phyloP scores from a whole-genome alignment of 2,329 filamentous ascomycete genomes.

The Beauveria bassiana region DNA sequence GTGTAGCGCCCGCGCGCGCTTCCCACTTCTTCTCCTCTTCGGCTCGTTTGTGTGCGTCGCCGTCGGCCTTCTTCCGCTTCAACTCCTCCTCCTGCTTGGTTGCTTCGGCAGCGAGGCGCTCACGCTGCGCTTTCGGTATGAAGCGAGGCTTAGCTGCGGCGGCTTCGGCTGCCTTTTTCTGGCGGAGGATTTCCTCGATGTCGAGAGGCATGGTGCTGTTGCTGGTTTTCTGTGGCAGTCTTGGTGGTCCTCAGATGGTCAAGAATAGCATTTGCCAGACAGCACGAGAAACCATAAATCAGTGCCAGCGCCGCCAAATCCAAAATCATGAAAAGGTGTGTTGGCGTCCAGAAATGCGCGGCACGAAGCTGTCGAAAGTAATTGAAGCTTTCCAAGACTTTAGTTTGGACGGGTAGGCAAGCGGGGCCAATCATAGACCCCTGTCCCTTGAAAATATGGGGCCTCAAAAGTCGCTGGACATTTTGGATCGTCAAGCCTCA shows the following conservation, averaged over 20 bases:
- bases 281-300: constrained; percentile 1
- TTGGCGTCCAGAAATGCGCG: background rate
- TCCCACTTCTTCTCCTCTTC: constrained; percentile 49
- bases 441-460: background rate
- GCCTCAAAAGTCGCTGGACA: constrained; percentile 1
- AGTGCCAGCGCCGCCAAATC: constrained; percentile 6
- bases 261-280: background rate
- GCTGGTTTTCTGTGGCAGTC: background rate
- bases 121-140: constrained; percentile 73
- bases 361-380: background rate
- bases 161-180: constrained; percentile 80
- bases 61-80: constrained; percentile 39
- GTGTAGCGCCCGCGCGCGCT: constrained; percentile 20
- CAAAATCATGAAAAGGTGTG: constrained; percentile 2
- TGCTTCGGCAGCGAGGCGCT: constrained; percentile 72
- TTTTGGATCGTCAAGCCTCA: background rate
- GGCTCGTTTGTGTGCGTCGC: constrained; percentile 61
- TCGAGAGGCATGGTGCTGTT: constrained; percentile 46
- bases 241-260: background rate
- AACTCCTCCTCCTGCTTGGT: constrained; percentile 60
- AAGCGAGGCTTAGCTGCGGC: constrained; percentile 84
- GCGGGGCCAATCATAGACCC: background rate
- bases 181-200: constrained; percentile 75
- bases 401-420: background rate
- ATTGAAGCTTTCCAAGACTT: background rate